Conservation (phyloP, 768 basidiomycete species). For the Naganishia vishniacii region DNA sequence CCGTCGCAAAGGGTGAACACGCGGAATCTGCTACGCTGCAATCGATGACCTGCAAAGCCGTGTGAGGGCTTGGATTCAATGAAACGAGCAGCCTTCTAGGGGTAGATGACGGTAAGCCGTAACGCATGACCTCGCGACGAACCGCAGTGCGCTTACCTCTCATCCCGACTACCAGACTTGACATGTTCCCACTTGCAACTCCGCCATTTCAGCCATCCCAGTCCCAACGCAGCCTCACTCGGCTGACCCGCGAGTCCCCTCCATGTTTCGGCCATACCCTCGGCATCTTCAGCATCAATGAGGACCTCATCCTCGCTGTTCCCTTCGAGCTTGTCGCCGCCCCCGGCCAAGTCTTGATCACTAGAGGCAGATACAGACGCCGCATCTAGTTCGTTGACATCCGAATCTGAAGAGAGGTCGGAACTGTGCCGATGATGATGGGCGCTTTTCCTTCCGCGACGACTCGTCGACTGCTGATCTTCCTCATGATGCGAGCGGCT, state of each 20-base stretch:
- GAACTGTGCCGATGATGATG: background rate
- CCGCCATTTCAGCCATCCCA: constrained; percentile 9
- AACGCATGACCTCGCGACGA: too few relatives aligned
- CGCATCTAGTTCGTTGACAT: background rate
- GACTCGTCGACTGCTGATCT: background rate
- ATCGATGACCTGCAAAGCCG: constrained; percentile 11
- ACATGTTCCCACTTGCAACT: constrained; percentile 11
- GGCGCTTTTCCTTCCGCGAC: background rate
- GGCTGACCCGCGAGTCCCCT: background rate
- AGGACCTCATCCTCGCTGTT: constrained; percentile 9
- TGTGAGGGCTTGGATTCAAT: constrained; percentile 5
- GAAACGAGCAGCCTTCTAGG: background rate
- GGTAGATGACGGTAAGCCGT: too few relatives aligned
- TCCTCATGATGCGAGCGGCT: background rate
- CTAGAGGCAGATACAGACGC: background rate
- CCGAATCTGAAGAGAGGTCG: background rate
- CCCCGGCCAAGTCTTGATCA: background rate
- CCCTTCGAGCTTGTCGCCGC: background rate
- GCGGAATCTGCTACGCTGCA: background rate
- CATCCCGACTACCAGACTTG: background rate
- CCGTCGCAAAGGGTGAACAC: background rate
- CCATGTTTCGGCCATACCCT: constrained; percentile 8
- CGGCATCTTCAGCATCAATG: background rate
- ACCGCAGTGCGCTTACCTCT: constrained; percentile 1
- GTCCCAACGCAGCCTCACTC: constrained; percentile 8